Conservation (phyloP, 305 asterid genomes). For the Fraxinus xanthoxyloides region DNA sequence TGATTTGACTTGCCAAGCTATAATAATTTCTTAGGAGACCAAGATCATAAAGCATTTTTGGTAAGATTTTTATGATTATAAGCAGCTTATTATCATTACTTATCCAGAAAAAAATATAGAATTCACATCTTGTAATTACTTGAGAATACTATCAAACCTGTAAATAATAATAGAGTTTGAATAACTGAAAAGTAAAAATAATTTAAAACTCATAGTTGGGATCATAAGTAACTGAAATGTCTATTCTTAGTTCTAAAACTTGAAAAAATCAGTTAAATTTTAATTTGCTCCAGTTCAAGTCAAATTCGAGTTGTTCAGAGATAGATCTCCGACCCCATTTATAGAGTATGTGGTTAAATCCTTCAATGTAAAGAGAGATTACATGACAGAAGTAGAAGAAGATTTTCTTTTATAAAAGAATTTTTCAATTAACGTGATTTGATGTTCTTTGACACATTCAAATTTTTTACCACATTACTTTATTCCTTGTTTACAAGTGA, state of each 20-base stretch:
- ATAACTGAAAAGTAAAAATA: no score
- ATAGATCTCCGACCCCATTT: background rate
- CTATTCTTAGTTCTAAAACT: no score
- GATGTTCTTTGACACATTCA: background rate
- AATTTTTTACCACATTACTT: background rate
- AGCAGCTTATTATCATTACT: background rate
- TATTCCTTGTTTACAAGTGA: conserved; percentile 35
- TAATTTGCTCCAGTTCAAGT: background rate
- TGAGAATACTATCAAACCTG: no score
- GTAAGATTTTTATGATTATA: no score
- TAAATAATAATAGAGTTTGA: no score
- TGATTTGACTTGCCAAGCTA: background rate
- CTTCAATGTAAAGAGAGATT: background rate
- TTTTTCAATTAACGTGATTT: background rate
- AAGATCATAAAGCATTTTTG: background rate
- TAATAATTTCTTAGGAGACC: background rate
- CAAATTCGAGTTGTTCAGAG: no score
- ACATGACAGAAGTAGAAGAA: background rate
- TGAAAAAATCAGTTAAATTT: background rate
- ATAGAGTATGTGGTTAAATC: no score
- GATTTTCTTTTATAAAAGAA: background rate
- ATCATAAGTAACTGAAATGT: background rate
- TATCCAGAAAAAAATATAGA: no score
- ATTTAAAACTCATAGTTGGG: background rate
- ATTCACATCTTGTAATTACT: no score